Base-by-base conservation (phyloP, 352 stramenopile genomes). In the Globisporangium paddicum region DNA sequence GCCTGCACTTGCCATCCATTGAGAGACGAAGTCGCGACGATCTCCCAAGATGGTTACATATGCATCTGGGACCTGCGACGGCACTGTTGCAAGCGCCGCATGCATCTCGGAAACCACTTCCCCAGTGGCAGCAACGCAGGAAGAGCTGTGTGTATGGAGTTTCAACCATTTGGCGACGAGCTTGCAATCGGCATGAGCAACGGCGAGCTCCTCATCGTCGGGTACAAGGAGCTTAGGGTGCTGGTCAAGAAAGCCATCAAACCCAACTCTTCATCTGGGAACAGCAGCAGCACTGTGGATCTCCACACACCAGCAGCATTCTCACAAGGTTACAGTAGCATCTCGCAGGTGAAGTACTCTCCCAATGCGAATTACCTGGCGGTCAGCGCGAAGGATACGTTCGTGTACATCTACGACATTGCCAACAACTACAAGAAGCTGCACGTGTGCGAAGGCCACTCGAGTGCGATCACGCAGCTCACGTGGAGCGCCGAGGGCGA, bases 401-500 rank as follows among this genome's bases (percentile, higher is more conserved):
- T 76, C 41, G 68, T 89, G 46, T 85, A 88, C 55, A 67, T 90
- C 13, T 86, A 74, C 41, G 73, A 86, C 30, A 58, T 77, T 13
- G 18, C 30, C 2, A 73, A 77, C 8, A 60, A 59, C 10, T 89
- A 87, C 69, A 86, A 82, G 60, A 78, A 75, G 25, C 41, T 89
- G 9, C 68, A 81, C 57, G 68, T 87, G 13, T 89, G 78, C 38
- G 79, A 89, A 66, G 81, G 89, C 18, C 87, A 97, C 69, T 87
- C 93, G 42, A 89, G 85, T 32, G 75, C 71, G 44, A 71, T 96
- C 40, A 75, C 72, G 1, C 79, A 95, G 61, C 70, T 98, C 37
- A 95, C 97, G 35, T 98, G 95, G 73, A 96, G 75, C 42, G 67
- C 38, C 9, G 86, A 96, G 13, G 72, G 76, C 4, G 78, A 84